Evolutionary conservation across 2,329 filamentous ascomycete genomes (phyloP).

Genomic region (Pseudogymnoascus sp.): DNA sequence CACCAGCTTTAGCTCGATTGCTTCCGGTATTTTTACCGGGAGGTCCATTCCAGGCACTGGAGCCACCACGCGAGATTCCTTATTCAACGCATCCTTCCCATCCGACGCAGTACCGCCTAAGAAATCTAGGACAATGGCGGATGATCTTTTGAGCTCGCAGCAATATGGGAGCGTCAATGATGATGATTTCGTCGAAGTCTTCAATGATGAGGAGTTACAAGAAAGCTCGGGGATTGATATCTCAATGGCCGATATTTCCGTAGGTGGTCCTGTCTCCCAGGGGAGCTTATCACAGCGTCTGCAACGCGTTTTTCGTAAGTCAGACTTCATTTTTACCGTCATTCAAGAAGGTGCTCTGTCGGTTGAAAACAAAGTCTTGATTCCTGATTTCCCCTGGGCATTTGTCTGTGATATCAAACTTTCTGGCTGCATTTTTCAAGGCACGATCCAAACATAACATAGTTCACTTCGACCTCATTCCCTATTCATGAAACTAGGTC

Average conservation of each 20-base stretch:
- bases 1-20: slow-evolving; percentile 19
- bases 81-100: slow-evolving; percentile 13
- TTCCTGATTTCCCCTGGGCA: not conserved
- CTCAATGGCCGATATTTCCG: slow-evolving; percentile 9
- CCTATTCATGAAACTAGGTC: not conserved
- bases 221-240: not conserved
- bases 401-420: not conserved
- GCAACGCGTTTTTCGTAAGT: slow-evolving; percentile 17
- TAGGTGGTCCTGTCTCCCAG: slow-evolving; percentile 10
- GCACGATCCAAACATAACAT: not conserved
- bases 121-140: slow-evolving; percentile 1
- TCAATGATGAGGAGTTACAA: slow-evolving; percentile 10
- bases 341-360: not conserved
- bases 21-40: slow-evolving; percentile 18
- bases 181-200: slow-evolving; percentile 11
- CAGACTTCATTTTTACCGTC: not conserved
- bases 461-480: not conserved
- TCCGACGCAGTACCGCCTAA: not conserved
- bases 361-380: not conserved
- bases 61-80: not conserved
- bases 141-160: slow-evolving; percentile 16
- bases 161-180: slow-evolving; percentile 21
- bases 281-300: slow-evolving; percentile 12
- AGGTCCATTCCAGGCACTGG: not conserved
- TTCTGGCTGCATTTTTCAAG: not conserved